phyloP scores from a whole-genome alignment of 345 rosid genomes.

The Barbarea vulgaris region DNA sequence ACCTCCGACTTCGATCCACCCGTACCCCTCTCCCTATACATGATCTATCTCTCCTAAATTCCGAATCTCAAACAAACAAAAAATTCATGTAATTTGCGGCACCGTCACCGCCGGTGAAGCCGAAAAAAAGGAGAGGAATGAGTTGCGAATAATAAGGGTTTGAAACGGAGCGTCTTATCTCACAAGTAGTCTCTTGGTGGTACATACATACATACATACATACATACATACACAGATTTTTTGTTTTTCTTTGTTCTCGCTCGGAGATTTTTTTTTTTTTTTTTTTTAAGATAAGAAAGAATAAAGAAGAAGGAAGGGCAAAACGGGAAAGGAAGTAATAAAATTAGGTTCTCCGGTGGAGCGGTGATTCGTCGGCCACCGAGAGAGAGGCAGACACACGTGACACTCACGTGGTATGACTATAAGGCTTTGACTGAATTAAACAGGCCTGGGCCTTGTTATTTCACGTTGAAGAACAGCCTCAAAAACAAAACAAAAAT shows the following conservation, averaged over 20 bases:
- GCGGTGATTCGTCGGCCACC: conserved; percentile 18
- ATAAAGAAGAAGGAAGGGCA: conserved; percentile 34
- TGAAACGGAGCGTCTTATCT: conserved; percentile 28
- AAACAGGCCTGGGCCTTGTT: conserved; percentile 12
- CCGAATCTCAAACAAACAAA: background rate
- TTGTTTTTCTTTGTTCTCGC: conserved; percentile 23
- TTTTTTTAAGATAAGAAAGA: conserved; percentile 33
- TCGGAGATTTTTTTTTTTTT: conserved; percentile 1
- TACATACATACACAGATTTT: conserved; percentile 10
- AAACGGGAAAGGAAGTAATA: conserved; percentile 22
- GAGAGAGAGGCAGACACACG: conserved; percentile 17
- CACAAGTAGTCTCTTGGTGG: conserved; percentile 26
- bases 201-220: conserved; percentile 10
- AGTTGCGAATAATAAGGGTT: conserved; percentile 1
- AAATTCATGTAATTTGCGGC: background rate
- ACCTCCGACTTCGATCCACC: conserved; percentile 74
- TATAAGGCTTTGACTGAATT: background rate
- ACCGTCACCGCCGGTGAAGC: conserved; percentile 23
- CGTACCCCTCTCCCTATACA: conserved; percentile 51
- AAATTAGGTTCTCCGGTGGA: conserved; percentile 7
- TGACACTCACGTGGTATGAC: conserved; percentile 27
- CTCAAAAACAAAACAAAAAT: too few relatives aligned
- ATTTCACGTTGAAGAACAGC: background rate
- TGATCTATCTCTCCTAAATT: conserved; percentile 20
- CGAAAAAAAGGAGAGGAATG: background rate